A percentile compares a stretch with the other conserved stretches of the same genome.
These are phyloP conservation scores for Eucalyptus globulus DNA, from an alignment of 345 rosid species.

Conservation along the genomic window DNA sequence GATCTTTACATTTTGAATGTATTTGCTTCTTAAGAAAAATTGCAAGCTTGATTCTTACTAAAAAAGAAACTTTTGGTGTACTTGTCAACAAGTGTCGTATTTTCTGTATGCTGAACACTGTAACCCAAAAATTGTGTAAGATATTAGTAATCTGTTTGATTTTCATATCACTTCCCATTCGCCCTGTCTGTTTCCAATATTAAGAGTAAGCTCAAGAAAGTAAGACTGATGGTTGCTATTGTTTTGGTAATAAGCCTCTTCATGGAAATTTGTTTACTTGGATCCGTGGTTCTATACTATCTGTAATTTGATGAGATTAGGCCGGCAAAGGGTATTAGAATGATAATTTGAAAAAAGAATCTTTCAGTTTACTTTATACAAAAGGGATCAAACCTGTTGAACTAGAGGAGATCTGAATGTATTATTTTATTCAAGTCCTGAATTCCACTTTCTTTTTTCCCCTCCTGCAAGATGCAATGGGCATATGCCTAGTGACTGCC, in stretches of 20 bases:
- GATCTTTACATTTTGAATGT: no score
- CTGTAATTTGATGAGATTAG: not conserved
- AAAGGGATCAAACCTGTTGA: not conserved
- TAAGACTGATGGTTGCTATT: not conserved
- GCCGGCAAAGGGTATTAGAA: not conserved
- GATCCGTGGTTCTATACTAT: not conserved
- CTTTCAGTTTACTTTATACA: not conserved
- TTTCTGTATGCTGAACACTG: not conserved
- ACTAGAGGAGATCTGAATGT: not conserved
- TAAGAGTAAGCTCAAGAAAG: not conserved
- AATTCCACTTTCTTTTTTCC: not conserved
- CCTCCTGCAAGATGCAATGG: not conserved
- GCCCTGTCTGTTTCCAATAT: not conserved
- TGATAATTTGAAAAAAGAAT: not conserved
- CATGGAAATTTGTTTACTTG: not conserved
- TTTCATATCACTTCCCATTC: not conserved
- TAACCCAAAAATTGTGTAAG: not conserved
- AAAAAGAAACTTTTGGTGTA: not conserved
- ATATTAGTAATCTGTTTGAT: not conserved
- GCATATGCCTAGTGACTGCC: not conserved
- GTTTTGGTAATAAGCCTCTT: not conserved
- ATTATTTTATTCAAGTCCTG: not conserved
- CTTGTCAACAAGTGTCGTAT: not conserved
- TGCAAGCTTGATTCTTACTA: not conserved
- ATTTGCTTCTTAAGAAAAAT: not conserved